Conservation (phyloP, 179 eudicot species). For the Vitellaria paradoxa region DNA sequence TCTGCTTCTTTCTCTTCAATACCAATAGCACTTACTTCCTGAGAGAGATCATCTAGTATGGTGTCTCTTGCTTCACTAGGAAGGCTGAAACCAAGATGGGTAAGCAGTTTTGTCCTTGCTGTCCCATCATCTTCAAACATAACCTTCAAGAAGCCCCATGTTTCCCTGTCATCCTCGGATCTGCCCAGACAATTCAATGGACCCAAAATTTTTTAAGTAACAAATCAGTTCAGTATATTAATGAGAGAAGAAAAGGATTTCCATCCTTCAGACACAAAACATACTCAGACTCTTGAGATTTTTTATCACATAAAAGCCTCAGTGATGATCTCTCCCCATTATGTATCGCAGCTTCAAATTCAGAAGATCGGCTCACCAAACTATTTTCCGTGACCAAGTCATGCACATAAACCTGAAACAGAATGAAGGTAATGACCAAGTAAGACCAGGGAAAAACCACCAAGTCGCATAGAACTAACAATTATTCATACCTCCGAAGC, state of each 20-base stretch:
- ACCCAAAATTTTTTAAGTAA: too few species aligned
- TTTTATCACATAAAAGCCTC: constrained; percentile 75
- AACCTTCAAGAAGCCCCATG: constrained; percentile 94
- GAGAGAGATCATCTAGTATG: constrained; percentile 52
- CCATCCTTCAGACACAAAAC: constrained; percentile 17
- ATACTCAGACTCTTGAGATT: constrained; percentile 84
- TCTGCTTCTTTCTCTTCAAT: constrained; percentile 50
- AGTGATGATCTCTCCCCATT: constrained; percentile 82
- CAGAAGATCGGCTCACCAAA: constrained; percentile 79
- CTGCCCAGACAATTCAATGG: constrained; percentile 34
- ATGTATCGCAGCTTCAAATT: constrained; percentile 86
- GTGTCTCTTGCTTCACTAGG: constrained; percentile 54
- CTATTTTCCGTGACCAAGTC: constrained; percentile 70
- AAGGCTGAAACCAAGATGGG: constrained; percentile 81
- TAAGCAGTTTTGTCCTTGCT: constrained; percentile 84
- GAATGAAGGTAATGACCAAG: neutral
- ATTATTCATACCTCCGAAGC: constrained; percentile 68
- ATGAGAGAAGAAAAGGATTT: neutral
- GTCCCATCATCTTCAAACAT: constrained; percentile 98
- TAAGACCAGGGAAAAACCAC: constrained; percentile 12
- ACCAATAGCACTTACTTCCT: constrained; percentile 54
- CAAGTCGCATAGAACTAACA: neutral
- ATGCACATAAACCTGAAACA: constrained; percentile 67
- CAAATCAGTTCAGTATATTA: too few species aligned
- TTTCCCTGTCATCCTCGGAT: constrained; percentile 80